Conservation (phyloP, 495 filamentous ascomycete species). For the Hypoxylon subgilvum region DNA sequence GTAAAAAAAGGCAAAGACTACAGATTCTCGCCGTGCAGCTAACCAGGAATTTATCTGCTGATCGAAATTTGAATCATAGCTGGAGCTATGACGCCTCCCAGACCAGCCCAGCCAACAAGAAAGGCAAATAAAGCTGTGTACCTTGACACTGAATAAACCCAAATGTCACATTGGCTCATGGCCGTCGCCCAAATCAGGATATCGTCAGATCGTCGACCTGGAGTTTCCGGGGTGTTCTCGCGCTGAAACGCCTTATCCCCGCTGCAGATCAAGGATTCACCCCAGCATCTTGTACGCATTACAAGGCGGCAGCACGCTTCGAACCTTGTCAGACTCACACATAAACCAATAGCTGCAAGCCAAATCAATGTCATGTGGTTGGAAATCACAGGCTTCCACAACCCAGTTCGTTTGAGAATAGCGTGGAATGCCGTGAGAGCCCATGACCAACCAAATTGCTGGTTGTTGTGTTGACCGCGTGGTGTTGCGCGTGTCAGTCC, state of each 20-base stretch:
- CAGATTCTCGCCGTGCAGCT: slow-evolving; percentile 1
- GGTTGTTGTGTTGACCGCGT: slow-evolving; percentile 23
- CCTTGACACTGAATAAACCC: not conserved
- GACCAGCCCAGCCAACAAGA: not conserved
- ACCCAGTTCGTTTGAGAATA: slow-evolving; percentile 21
- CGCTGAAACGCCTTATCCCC: not conserved
- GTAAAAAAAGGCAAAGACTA: not conserved
- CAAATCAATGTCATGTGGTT: slow-evolving; percentile 21
- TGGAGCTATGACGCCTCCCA: slow-evolving; percentile 15
- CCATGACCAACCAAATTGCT: slow-evolving; percentile 26
- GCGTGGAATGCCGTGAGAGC: slow-evolving; percentile 23
- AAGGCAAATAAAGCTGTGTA: not conserved
- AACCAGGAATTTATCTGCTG: slow-evolving; percentile 27
- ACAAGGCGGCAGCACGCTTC: not conserved
- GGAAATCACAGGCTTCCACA: not conserved
- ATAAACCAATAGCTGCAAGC: slow-evolving; percentile 11
- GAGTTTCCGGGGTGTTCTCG: not conserved
- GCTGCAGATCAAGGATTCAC: slow-evolving; percentile 22
- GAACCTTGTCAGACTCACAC: slow-evolving; percentile 4
- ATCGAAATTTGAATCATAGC: slow-evolving; percentile 5
- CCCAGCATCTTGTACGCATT: slow-evolving; percentile 31
- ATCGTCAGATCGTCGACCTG: not conserved
- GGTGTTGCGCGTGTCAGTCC: slow-evolving; percentile 24
- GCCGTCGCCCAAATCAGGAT: slow-evolving; percentile 10
- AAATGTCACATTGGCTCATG: slow-evolving; percentile 8